Percentiles rank a stretch among this genome's conserved stretches.
Conservation (phyloP, 495 filamentous ascomycete genomes). For the Penicillium crystallinum region DNA sequence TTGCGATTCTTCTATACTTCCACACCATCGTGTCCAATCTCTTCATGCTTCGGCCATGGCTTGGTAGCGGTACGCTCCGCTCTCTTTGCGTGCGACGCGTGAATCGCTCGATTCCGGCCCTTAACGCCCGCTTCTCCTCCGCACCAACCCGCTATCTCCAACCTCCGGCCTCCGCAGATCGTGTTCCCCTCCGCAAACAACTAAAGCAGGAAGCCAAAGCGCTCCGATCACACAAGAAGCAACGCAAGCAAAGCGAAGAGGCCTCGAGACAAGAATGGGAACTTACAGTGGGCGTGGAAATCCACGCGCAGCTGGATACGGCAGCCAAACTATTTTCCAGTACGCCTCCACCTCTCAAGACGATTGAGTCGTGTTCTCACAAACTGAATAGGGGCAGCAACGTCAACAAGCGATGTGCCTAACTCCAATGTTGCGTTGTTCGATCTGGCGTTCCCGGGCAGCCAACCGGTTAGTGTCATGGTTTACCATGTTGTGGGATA, state of each 20-base stretch:
- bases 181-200: constrained; percentile 63
- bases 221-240: constrained; percentile 32
- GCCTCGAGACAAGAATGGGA: constrained; percentile 59
- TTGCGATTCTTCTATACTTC: background rate
- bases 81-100: constrained; percentile 14
- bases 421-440: constrained; percentile 86
- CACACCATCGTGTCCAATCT: background rate
- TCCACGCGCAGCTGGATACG: constrained; percentile 94
- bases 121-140: constrained; percentile 8
- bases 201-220: constrained; percentile 67
- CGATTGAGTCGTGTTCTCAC: background rate
- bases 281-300: constrained; percentile 91
- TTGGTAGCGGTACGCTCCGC: constrained; percentile 28
- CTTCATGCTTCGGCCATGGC: constrained; percentile 37
- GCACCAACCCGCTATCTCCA: constrained; percentile 19
- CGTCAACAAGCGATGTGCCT: constrained; percentile 61
- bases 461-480: constrained; percentile 57
- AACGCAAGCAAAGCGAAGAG: constrained; percentile 35
- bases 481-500: background rate
- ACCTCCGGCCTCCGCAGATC: constrained; percentile 23
- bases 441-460: constrained; percentile 84
- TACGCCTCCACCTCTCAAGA: constrained; percentile 2
- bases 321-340: constrained; percentile 77
- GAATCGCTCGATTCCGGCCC: constrained; percentile 3
- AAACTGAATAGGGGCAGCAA: constrained; percentile 49